These are phyloP conservation scores for Penicillium soppii DNA, from an alignment of 495 filamentous ascomycete species.

Conservation along the genomic window DNA sequence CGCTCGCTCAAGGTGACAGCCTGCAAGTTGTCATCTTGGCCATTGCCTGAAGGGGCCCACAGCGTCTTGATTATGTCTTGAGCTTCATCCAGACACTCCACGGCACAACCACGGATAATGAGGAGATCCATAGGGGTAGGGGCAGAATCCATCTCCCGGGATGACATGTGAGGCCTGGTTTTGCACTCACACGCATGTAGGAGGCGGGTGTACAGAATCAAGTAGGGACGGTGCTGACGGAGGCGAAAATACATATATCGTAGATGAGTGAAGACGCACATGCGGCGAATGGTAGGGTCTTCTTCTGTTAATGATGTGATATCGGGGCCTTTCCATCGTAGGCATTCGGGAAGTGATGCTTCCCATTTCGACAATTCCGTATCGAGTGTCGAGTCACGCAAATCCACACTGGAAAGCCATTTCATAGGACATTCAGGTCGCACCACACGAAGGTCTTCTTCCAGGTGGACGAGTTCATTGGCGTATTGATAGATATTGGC, in stretches of 20 bases:
- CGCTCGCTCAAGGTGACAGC: neutral
- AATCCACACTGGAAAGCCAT: neutral
- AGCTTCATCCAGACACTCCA: too few species aligned
- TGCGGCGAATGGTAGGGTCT: constrained; percentile 9
- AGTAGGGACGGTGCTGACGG: constrained; percentile 13
- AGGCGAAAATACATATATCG: constrained; percentile 20
- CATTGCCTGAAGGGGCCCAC: neutral
- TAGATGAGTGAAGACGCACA: constrained; percentile 8
- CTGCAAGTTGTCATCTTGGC: neutral
- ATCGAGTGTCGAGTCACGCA: neutral
- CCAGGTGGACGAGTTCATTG: neutral
- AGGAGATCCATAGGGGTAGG: too few species aligned
- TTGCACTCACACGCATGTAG: constrained; percentile 8
- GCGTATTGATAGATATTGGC: neutral
- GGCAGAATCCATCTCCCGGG: too few species aligned
- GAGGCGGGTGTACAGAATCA: constrained; percentile 12
- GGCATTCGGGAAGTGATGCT: neutral
- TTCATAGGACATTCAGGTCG: neutral
- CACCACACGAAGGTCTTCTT: neutral
- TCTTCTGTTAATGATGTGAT: neutral
- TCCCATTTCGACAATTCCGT: neutral
- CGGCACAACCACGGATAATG: too few species aligned
- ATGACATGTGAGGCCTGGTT: constrained; percentile 4
- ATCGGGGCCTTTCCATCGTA: neutral
- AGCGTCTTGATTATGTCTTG: constrained; percentile 1